A percentile compares a stretch with the other conserved stretches of the same genome.
These are phyloP conservation scores for Protostelium mycophagum DNA, from an alignment of 78 protist genomes.

Conservation along the genomic window DNA sequence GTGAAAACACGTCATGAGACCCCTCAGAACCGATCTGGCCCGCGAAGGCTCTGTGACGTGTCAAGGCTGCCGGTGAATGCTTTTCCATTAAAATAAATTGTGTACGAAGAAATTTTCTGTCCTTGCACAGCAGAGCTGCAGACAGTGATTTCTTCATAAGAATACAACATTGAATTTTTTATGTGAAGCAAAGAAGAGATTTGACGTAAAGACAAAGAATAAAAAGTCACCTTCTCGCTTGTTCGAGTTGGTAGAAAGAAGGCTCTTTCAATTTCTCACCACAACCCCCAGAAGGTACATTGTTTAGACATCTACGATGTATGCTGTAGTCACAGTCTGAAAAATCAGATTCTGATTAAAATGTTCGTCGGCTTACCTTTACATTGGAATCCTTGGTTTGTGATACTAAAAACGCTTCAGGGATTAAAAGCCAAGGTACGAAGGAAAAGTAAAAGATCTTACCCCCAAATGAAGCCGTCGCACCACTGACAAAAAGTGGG, in stretches of 20 bases:
- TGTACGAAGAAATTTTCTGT: no score
- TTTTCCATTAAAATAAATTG: no score
- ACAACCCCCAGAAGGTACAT: background rate
- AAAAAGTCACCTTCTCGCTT: no score
- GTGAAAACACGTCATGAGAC: background rate
- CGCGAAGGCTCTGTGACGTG: background rate
- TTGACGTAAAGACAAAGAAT: no score
- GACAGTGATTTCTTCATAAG: no score
- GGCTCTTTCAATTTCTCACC: background rate
- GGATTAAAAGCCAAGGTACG: no score
- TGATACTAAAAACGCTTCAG: background rate
- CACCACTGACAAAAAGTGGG: background rate
- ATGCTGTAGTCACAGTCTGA: background rate
- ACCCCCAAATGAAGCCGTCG: conserved; percentile 1
- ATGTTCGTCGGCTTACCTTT: background rate
- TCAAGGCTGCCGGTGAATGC: no score
- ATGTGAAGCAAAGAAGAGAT: no score
- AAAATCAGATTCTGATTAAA: background rate
- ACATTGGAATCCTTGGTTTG: background rate
- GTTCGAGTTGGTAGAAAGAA: background rate
- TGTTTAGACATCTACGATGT: background rate
- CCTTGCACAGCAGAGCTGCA: no score
- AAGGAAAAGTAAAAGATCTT: background rate
- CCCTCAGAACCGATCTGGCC: background rate
- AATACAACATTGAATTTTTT: no score